Base-by-base conservation (phyloP, 2,329 filamentous ascomycete genomes). In the Bipolaris sorokiniana region DNA sequence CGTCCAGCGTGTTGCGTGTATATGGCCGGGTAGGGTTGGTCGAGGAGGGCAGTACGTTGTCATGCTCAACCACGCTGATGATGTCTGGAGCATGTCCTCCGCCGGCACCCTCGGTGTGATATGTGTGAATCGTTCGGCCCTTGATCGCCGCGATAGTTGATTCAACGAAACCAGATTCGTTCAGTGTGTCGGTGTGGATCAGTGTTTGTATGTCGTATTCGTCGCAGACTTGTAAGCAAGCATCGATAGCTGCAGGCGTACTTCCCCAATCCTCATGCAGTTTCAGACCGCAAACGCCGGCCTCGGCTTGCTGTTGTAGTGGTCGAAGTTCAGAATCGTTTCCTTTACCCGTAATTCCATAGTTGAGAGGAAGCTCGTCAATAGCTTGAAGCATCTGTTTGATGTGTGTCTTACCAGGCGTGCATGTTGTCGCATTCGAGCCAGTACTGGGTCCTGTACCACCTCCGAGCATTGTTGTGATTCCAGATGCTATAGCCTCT, bases 91-190 rank as follows among this genome's bases (percentile, higher is more conserved):
- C 94, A 77, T 98, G 94, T 3, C 94, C 94, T 64, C 94, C 94
- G 38, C 94, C 94, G 1, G 94, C 94, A 38, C 94, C 94, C 80
- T 98, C 94, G 31, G 92, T 97, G 79, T 98, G 94, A 78, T 98
- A 98, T 1, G 94, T 96, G 78, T 98, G 94, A 69, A 98, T 96
- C 1, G 92, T 91, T 59, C 94, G 88, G 71, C 87, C 83, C 74
- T 91, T 92, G 83, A 98, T 90, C 3, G 93, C 88, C n/a, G 82
- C 85, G 60, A 97, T 87, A 2, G 93, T 97, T 57, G 91, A 89
- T 75, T 97, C 94, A 48, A 98, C 94, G 71, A 97, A 98, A n/a
- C 94, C 94, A 16, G 91, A 94, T 77, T 98, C 94, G 77, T 98
- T 98, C 59, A 98, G 85, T 0, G 94, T 97, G 76, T 98, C 94